These are phyloP conservation scores for Thielaviopsis populi DNA, from an alignment of 2,329 filamentous ascomycete genomes.

Conservation along the genomic window DNA sequence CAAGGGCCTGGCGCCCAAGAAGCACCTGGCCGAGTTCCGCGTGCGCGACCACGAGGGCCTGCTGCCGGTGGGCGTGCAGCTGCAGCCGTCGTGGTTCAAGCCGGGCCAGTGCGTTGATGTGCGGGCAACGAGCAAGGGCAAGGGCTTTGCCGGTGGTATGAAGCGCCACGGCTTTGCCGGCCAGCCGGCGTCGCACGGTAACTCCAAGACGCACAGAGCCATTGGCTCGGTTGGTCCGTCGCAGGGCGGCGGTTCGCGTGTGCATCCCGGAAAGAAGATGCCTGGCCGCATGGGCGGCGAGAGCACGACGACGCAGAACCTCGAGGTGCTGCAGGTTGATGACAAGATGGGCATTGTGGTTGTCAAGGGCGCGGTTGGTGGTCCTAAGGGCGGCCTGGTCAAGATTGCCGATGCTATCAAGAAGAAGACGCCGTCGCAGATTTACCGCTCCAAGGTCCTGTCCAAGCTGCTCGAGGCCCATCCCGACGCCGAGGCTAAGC, in stretches of 20 bases:
- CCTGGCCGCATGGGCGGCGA: slow-evolving; percentile 87
- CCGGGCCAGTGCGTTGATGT: slow-evolving; percentile 85
- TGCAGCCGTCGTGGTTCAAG: slow-evolving; percentile 82
- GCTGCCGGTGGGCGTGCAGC: slow-evolving; percentile 55
- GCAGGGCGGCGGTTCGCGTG: slow-evolving; percentile 83
- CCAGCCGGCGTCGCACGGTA: slow-evolving; percentile 86
- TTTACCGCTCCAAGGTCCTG: slow-evolving; percentile 21
- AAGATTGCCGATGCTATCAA: slow-evolving; percentile 82
- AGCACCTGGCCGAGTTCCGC: slow-evolving; percentile 71
- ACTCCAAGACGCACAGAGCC: slow-evolving; percentile 82
- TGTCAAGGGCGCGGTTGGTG: slow-evolving; percentile 72
- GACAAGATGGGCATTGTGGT: slow-evolving; percentile 74
- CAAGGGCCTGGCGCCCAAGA: slow-evolving; percentile 69
- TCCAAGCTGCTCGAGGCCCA: slow-evolving; percentile 27
- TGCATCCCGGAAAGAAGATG: slow-evolving; percentile 96
- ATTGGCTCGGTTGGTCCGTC: slow-evolving; percentile 81
- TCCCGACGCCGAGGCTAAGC: slow-evolving; percentile 30
- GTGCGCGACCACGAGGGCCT: slow-evolving; percentile 62
- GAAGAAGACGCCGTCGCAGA: slow-evolving; percentile 47
- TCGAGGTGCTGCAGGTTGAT: slow-evolving; percentile 80
- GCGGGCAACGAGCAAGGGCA: slow-evolving; percentile 62
- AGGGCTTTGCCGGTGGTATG: slow-evolving; percentile 95
- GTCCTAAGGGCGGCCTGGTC: slow-evolving; percentile 74
- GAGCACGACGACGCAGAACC: slow-evolving; percentile 76
- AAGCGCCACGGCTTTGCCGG: slow-evolving; percentile 84